A percentile compares a stretch with the other conserved stretches of the same genome.
These are phyloP conservation scores for Cystobasidium tubakii DNA, from an alignment of 768 basidiomycete species.

Conservation along the genomic window DNA sequence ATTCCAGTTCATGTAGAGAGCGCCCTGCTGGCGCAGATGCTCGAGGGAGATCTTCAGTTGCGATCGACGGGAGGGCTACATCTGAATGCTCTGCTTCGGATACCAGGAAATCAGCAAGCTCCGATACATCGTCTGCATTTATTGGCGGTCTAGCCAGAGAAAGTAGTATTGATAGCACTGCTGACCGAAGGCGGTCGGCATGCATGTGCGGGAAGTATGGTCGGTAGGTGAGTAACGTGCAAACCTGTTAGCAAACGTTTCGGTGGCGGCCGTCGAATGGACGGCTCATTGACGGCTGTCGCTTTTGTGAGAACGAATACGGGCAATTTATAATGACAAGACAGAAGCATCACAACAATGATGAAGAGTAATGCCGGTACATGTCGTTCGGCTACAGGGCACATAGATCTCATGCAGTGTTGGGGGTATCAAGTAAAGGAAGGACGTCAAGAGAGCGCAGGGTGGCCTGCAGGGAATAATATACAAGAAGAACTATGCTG, in stretches of 20 bases:
- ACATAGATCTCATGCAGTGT: too few relatives aligned
- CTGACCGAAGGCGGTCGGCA: neutral
- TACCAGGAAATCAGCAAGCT: constrained; percentile 5
- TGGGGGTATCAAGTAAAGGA: too few relatives aligned
- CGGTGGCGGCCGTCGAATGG: too few relatives aligned
- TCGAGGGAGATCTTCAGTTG: neutral
- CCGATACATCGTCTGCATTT: neutral
- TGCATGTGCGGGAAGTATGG: neutral
- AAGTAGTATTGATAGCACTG: neutral
- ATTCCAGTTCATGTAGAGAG: constrained; percentile 16
- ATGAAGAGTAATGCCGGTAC: too few relatives aligned
- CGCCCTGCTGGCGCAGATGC: neutral
- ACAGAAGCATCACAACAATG: neutral
- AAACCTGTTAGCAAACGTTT: too few relatives aligned
- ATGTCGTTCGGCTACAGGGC: too few relatives aligned
- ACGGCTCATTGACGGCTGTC: too few relatives aligned
- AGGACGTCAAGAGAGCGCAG: too few relatives aligned
- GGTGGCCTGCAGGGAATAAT: too few relatives aligned
- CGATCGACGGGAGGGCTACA: neutral
- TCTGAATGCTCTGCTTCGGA: neutral
- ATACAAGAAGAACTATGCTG: too few relatives aligned
- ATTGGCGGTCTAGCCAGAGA: neutral
- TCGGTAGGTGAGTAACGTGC: neutral
- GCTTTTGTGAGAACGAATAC: too few relatives aligned
- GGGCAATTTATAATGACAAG: too few relatives aligned